These are phyloP conservation scores for Aspergillus bertholletiae DNA, from an alignment of 495 filamentous ascomycete species.

Conservation along the genomic window DNA sequence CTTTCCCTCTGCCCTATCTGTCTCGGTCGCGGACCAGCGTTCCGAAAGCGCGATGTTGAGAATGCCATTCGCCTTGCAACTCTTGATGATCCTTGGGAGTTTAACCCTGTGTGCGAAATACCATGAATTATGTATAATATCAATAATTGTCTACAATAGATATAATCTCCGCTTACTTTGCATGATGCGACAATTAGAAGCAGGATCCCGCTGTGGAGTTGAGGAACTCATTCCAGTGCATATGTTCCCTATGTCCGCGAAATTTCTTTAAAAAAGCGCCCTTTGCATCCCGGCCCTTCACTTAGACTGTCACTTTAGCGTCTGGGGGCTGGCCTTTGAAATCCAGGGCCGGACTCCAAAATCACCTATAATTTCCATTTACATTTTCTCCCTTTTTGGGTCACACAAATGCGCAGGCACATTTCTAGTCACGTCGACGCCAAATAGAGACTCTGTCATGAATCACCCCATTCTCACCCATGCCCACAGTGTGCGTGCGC, in stretches of 20 bases:
- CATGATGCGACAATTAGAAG: slow-evolving; percentile 9
- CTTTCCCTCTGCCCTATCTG: slow-evolving; percentile 21
- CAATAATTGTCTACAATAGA: slow-evolving; percentile 13
- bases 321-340: slow-evolving; percentile 9
- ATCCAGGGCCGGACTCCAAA: slow-evolving; percentile 12
- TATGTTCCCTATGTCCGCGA: slow-evolving; percentile 14
- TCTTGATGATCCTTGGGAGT: slow-evolving; percentile 18
- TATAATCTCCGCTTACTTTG: slow-evolving; percentile 14
- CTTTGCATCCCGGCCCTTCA: slow-evolving; percentile 12
- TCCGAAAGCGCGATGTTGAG: slow-evolving; percentile 25
- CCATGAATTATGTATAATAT: slow-evolving; percentile 13
- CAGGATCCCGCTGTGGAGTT: slow-evolving; percentile 11
- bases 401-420: slow-evolving; percentile 12
- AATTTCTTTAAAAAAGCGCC: slow-evolving; percentile 12
- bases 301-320: slow-evolving; percentile 11
- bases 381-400: slow-evolving; percentile 12
- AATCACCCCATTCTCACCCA: slow-evolving; percentile 25
- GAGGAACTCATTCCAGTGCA: slow-evolving; percentile 6
- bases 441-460: slow-evolving; percentile 19
- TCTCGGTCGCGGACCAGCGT: slow-evolving; percentile 27
- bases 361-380: slow-evolving; percentile 8
- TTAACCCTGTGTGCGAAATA: slow-evolving; percentile 11
- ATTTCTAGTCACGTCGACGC: slow-evolving; percentile 17
- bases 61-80: slow-evolving; percentile 22
- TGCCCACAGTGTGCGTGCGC: slow-evolving; percentile 54